Conservation (phyloP, 768 basidiomycete species). For the Hypsizygus marmoreus region DNA sequence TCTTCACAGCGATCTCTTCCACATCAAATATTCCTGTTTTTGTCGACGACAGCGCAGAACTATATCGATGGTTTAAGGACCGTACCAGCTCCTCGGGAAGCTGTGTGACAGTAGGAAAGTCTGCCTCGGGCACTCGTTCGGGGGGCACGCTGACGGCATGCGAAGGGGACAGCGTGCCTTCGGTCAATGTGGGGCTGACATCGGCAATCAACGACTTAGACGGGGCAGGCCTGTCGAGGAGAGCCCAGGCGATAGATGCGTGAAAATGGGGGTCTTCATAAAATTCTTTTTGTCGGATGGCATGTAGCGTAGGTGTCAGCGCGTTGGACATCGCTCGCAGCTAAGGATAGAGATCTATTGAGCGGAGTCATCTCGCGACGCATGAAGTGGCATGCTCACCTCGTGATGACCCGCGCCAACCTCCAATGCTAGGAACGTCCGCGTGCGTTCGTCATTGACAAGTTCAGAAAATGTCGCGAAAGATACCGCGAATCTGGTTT, state of each 20-base stretch:
- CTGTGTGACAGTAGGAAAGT: constrained; percentile 50
- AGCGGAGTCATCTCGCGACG: not conserved
- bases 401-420: constrained; percentile 82
- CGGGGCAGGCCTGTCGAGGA: constrained; percentile 44
- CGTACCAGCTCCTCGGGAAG: constrained; percentile 53
- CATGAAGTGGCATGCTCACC: constrained; percentile 39
- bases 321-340: constrained; percentile 53
- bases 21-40: constrained; percentile 53
- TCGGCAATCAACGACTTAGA: not conserved
- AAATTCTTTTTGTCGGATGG: constrained; percentile 75
- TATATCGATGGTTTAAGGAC: constrained; percentile 50
- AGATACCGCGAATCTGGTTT: constrained; percentile 65
- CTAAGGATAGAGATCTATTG: constrained; percentile 39
- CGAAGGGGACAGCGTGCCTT: constrained; percentile 10
- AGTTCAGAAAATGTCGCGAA: constrained; percentile 74
- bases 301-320: constrained; percentile 58
- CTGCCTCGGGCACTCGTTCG: constrained; percentile 12
- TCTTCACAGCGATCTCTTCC: constrained; percentile 59
- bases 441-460: constrained; percentile 76
- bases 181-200: constrained; percentile 3
- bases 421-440: constrained; percentile 80
- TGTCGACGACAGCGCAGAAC: constrained; percentile 40
- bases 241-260: constrained; percentile 86
- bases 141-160: constrained; percentile 10
- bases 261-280: constrained; percentile 85